These are phyloP conservation scores for Phlebiopsis flavidoalba DNA, from an alignment of 768 basidiomycete genomes.

Conservation along the genomic window DNA sequence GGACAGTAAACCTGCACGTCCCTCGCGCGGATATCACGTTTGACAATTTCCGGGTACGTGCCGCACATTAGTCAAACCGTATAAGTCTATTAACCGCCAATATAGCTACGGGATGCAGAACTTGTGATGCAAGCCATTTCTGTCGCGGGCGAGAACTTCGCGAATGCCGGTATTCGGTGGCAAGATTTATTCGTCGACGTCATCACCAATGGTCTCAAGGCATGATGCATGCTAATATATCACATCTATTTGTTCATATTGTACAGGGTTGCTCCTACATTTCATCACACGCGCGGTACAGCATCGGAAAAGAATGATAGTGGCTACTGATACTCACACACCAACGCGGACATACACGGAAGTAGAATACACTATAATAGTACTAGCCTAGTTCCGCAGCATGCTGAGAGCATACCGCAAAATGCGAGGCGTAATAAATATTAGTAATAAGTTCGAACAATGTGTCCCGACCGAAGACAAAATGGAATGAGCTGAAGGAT, in stretches of 20 bases:
- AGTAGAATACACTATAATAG: slow-evolving; percentile 2
- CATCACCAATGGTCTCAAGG: neutral
- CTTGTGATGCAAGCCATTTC: slow-evolving; percentile 28
- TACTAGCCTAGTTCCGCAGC: neutral
- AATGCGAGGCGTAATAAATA: neutral
- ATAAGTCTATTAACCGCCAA: neutral
- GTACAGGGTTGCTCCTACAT: neutral
- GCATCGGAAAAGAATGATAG: neutral
- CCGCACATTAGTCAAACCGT: neutral
- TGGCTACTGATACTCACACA: neutral
- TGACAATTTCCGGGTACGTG: slow-evolving; percentile 31
- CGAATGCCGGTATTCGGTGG: slow-evolving; percentile 15
- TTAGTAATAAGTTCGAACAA: neutral
- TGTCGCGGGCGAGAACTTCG: slow-evolving; percentile 15
- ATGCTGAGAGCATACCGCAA: no score
- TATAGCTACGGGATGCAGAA: slow-evolving; percentile 36
- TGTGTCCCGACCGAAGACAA: neutral
- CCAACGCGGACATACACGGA: neutral
- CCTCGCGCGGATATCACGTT: slow-evolving; percentile 36
- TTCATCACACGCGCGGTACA: neutral
- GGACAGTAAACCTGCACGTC: slow-evolving; percentile 30
- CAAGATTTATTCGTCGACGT: slow-evolving; percentile 19
- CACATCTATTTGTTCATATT: neutral
- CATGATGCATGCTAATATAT: neutral
- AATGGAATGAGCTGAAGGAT: neutral